These are phyloP conservation scores for Arthroderma sp. DNA, from an alignment of 2,329 filamentous ascomycete species.

Conservation along the genomic window DNA sequence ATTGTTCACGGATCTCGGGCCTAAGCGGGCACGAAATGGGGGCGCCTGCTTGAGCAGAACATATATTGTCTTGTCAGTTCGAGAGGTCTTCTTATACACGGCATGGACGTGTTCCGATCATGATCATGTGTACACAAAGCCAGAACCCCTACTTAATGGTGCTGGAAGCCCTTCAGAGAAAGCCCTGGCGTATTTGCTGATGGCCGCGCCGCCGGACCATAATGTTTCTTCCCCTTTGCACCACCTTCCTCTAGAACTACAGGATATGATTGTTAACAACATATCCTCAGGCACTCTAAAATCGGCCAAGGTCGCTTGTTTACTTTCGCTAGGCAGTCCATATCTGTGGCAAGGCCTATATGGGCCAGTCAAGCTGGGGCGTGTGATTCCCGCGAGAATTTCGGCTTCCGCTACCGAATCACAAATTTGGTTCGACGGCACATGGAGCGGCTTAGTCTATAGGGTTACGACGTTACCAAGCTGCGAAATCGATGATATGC, in stretches of 20 bases:
- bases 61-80: slow-evolving; percentile 15
- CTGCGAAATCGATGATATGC: no score
- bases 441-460: slow-evolving; percentile 13
- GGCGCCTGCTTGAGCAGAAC: slow-evolving; percentile 2
- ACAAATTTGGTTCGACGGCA: slow-evolving; percentile 14
- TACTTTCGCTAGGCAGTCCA: slow-evolving; percentile 11
- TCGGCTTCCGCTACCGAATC: slow-evolving; percentile 12
- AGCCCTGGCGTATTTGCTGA: slow-evolving; percentile 11
- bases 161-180: slow-evolving; percentile 10
- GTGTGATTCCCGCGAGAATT: slow-evolving; percentile 8
- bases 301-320: slow-evolving; percentile 13
- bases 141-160: slow-evolving; percentile 12
- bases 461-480: neutral
- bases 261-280: slow-evolving; percentile 14
- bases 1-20: slow-evolving; percentile 8
- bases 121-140: slow-evolving; percentile 8
- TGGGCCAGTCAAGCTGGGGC: slow-evolving; percentile 12
- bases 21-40: neutral
- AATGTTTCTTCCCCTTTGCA: slow-evolving; percentile 7
- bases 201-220: slow-evolving; percentile 8
- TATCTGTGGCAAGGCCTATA: slow-evolving; percentile 12
- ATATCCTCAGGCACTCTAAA: slow-evolving; percentile 13
- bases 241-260: slow-evolving; percentile 14
- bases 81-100: slow-evolving; percentile 10
- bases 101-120: slow-evolving; percentile 8